Evolutionary conservation across 2,329 filamentous ascomycete species (phyloP), one percentile per base, ranked within the genome.

Genomic region (Microsporum audouinii): DNA sequence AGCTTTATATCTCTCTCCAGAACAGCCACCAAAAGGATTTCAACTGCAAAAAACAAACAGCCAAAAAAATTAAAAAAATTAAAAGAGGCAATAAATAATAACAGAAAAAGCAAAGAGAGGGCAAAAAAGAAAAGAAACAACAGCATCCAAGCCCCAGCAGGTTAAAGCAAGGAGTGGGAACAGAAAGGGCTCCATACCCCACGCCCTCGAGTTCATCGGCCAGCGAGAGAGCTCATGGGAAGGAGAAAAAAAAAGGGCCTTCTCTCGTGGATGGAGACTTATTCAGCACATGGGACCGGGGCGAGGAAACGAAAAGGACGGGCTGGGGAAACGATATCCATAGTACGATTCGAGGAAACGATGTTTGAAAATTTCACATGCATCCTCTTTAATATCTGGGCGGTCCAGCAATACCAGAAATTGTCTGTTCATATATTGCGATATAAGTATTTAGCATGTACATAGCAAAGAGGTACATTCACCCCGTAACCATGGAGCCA

Each of bases 1-100:
- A 8, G 31, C 51, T 43, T 60, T 60, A 55, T 60, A 58, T 33
- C 53, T 31, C 17, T 33, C 53, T 31, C 17, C n/a, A 10, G 33
- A n/a, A 12, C 27, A 17, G 33, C 31, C 36, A 29, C 31, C 31
- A 56, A 31, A 5, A 27, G 31, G 12, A 33, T 12, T 8, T 8
- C 51, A 34, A 34, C 29, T 34, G 53, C 27, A 56, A 38, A 34
- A 38, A 17, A 39, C 10, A 41, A 33, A 33, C 7, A 51, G 29
- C 47, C 5, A 51, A 3, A 8, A 39, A 51, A 29, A 29, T 12
- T 12, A 29, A 33, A 49, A 27, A 31, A 31, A 17, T 17, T 12
- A 14, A 51, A 29, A 47, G 23, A 47, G 27, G 23, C 43, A 51
- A 51, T 14, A 27, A 38, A 23, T 57, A 6, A 23, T 23, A 34